phyloP scores from a whole-genome alignment of 2,329 filamentous ascomycete species.

The Cytospora piceae region DNA sequence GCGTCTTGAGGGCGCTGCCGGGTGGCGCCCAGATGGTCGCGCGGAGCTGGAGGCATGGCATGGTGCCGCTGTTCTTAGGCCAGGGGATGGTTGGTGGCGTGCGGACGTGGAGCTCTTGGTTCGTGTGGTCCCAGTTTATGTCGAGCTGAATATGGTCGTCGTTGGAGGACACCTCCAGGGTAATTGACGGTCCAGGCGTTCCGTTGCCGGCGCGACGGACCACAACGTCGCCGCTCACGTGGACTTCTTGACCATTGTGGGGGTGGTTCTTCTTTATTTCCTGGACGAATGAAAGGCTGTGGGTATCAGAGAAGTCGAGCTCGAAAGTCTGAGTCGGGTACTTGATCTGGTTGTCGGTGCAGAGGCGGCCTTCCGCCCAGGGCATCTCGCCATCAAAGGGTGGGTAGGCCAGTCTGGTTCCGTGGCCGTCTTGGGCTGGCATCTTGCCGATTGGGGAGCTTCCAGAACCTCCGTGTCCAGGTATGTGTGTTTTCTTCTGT shows the following conservation, averaged over 20 bases:
- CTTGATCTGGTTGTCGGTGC: slow-evolving; percentile 33
- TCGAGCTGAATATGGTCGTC: slow-evolving; percentile 45
- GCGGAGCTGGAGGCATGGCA: slow-evolving; percentile 53
- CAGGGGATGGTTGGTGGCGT: slow-evolving; percentile 42
- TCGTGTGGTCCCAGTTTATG: slow-evolving; percentile 39
- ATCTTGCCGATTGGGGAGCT: slow-evolving; percentile 15
- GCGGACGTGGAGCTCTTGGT: slow-evolving; percentile 45
- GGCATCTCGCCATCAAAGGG: slow-evolving; percentile 34
- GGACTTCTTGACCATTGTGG: slow-evolving; percentile 39
- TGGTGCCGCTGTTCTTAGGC: background rate
- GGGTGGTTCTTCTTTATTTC: slow-evolving; percentile 35
- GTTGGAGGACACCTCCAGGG: slow-evolving; percentile 52
- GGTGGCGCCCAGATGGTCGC: slow-evolving; percentile 52
- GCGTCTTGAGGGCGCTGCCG: slow-evolving; percentile 41
- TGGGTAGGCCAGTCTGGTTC: slow-evolving; percentile 36
- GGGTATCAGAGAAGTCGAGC: slow-evolving; percentile 42
- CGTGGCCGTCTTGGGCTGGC: slow-evolving; percentile 31
- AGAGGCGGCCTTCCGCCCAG: slow-evolving; percentile 32
- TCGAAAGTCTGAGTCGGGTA: slow-evolving; percentile 39
- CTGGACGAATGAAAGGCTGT: slow-evolving; percentile 48
- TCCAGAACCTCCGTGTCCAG: slow-evolving; percentile 9
- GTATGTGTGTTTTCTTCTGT: slow-evolving; percentile 21
- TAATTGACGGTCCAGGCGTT: slow-evolving; percentile 43
- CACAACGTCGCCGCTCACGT: slow-evolving; percentile 50
- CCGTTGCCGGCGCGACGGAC: slow-evolving; percentile 44